Evolutionary conservation across 805 yeast species (phyloP).

Genomic region (Zygosaccharomyces bailii): DNA sequence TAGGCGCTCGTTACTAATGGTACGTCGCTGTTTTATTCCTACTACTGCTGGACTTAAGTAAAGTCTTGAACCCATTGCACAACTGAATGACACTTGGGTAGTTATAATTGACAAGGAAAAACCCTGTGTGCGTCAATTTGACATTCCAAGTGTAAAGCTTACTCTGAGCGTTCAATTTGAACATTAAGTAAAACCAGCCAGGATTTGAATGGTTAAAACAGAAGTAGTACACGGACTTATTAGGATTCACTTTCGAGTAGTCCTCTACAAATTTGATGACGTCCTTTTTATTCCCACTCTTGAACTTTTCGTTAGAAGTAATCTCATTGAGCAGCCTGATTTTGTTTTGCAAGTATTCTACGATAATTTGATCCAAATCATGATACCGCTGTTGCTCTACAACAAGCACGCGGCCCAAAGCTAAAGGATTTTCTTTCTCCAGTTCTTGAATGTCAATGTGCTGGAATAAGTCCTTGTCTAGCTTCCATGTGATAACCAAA

Average conservation of each 20-base stretch:
- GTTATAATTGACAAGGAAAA: slow-evolving; percentile 67
- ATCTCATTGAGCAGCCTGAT: slow-evolving; percentile 80
- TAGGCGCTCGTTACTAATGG: not conserved
- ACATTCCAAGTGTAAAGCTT: slow-evolving; percentile 84
- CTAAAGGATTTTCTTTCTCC: slow-evolving; percentile 58
- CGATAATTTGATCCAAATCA: slow-evolving; percentile 91
- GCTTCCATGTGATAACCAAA: slow-evolving; percentile 94
- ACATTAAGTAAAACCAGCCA: slow-evolving; percentile 87
- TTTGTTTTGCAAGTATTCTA: slow-evolving; percentile 79
- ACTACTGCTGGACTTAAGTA: slow-evolving; percentile 38
- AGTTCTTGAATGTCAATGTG: slow-evolving; percentile 84
- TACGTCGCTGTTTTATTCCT: slow-evolving; percentile 15
- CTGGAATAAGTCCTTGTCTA: slow-evolving; percentile 84
- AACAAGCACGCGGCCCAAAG: slow-evolving; percentile 53
- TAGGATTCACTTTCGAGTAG: slow-evolving; percentile 87
- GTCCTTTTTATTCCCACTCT: slow-evolving; percentile 68
- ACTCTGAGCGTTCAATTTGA: slow-evolving; percentile 71
- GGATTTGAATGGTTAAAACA: slow-evolving; percentile 87
- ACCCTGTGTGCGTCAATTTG: slow-evolving; percentile 85
- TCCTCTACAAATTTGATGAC: slow-evolving; percentile 84
- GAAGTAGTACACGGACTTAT: slow-evolving; percentile 85
- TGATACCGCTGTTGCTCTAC: slow-evolving; percentile 71
- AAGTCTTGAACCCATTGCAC: slow-evolving; percentile 91
- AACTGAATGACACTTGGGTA: slow-evolving; percentile 87
- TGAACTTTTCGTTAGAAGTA: slow-evolving; percentile 84